phyloP scores from a whole-genome alignment of 2,329 filamentous ascomycete genomes.

The Aspergillus texensis region DNA sequence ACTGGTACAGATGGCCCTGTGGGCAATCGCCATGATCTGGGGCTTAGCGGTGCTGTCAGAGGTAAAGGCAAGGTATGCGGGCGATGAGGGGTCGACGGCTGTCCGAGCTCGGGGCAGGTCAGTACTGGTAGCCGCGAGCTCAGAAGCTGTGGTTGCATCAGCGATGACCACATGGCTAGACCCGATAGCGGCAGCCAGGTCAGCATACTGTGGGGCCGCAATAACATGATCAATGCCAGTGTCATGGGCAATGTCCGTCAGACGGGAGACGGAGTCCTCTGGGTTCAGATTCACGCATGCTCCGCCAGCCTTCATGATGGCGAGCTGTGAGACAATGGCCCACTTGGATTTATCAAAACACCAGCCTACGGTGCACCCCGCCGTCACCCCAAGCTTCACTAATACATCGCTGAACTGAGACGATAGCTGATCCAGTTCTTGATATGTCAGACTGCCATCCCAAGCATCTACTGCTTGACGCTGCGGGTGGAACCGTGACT shows the following conservation, averaged over 20 bases:
- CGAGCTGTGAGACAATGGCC: slow-evolving; percentile 10
- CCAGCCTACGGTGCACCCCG: background rate
- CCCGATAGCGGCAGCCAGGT: background rate
- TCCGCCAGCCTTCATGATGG: slow-evolving; percentile 11
- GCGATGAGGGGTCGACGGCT: slow-evolving; percentile 32
- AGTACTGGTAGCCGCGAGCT: background rate
- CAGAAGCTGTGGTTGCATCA: background rate
- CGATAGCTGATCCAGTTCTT: slow-evolving; percentile 9
- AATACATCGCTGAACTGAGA: slow-evolving; percentile 2
- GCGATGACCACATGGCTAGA: background rate
- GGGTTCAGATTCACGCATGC: slow-evolving; percentile 8
- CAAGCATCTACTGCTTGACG: background rate
- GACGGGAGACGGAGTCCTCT: background rate
- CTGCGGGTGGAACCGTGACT: background rate
- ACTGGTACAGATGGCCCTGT: slow-evolving; percentile 56
- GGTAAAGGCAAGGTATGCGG: slow-evolving; percentile 56
- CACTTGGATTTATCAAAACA: slow-evolving; percentile 15
- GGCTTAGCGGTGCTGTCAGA: slow-evolving; percentile 29
- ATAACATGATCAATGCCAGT: background rate
- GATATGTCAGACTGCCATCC: slow-evolving; percentile 12
- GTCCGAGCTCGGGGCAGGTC: background rate
- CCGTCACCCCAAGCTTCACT: background rate
- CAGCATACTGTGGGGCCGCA: slow-evolving; percentile 2
- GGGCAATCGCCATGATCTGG: slow-evolving; percentile 60
- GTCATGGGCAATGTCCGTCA: slow-evolving; percentile 1